Evolutionary conservation across 257 asterid species (phyloP).

Genomic region (Asclepias syriaca): DNA sequence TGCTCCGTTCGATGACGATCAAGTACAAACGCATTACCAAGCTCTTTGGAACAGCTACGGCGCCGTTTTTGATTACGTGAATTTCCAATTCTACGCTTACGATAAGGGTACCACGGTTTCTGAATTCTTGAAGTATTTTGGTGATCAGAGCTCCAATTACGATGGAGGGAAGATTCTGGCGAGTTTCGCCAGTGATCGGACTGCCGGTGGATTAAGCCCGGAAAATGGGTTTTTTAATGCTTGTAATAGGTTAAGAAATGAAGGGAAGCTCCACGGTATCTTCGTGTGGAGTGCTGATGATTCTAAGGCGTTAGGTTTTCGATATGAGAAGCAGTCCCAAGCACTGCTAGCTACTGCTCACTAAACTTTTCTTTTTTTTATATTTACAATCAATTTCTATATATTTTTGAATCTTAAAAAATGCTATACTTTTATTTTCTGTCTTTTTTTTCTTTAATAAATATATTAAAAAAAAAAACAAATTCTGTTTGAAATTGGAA

Average conservation of each 20-base stretch:
- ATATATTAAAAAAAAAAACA: too few species aligned
- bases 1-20: constrained; percentile 61
- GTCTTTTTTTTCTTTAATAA: too few species aligned
- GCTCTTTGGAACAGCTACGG: constrained; percentile 60
- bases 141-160: constrained; percentile 39
- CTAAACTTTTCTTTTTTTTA: not conserved
- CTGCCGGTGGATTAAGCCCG: constrained; percentile 47
- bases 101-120: constrained; percentile 55
- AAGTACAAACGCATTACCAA: constrained; percentile 60
- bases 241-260: constrained; percentile 38
- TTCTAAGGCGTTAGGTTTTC: constrained; percentile 49
- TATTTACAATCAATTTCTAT: too few species aligned
- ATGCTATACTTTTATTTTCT: too few species aligned
- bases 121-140: constrained; percentile 48
- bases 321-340: constrained; percentile 30
- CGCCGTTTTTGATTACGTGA: constrained; percentile 52
- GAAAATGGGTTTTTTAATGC: constrained; percentile 56
- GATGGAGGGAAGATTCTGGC: constrained; percentile 55
- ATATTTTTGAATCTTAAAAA: too few species aligned
- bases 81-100: constrained; percentile 77
- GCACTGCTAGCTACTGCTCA: constrained; percentile 29
- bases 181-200: constrained; percentile 57
- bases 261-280: constrained; percentile 59
- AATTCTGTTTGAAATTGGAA: too few species aligned
- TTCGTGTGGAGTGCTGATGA: constrained; percentile 87